phyloP scores from a whole-genome alignment of 441 rosid genomes.

The Biscutella laevigata region DNA sequence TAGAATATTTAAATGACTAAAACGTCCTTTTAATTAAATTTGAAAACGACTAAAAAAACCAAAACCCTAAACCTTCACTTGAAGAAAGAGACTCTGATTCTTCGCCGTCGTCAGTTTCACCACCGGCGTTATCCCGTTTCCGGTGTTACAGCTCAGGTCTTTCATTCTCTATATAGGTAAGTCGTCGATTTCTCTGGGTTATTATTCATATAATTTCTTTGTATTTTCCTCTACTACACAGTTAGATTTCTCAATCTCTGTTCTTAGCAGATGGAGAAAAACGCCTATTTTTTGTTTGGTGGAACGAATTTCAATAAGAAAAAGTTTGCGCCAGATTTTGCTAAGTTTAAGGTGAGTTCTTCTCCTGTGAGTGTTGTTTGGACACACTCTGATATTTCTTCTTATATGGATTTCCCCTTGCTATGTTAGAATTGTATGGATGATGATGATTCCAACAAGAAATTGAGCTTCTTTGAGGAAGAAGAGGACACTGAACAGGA shows the following conservation, averaged over 20 bases:
- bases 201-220: not conserved
- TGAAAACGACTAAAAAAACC: not conserved
- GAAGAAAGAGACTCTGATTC: not conserved
- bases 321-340: slow-evolving; percentile 53
- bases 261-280: slow-evolving; percentile 46
- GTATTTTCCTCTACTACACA: not conserved
- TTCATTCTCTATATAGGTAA: not conserved
- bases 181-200: too few species aligned
- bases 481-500: slow-evolving; percentile 26
- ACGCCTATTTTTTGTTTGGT: slow-evolving; percentile 53
- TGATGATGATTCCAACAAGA: slow-evolving; percentile 27
- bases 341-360: slow-evolving; percentile 51
- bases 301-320: slow-evolving; percentile 59
- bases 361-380: not conserved
- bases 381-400: not conserved
- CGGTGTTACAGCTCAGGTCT: not conserved
- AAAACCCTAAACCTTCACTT: slow-evolving; percentile 19
- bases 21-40: not conserved
- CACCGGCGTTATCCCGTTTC: not conserved
- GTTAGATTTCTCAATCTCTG: not conserved
- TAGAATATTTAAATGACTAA: not conserved
- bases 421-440: slow-evolving; percentile 32
- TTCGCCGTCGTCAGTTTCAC: slow-evolving; percentile 6
- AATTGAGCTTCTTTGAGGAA: slow-evolving; percentile 30
- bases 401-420: not conserved